A percentile compares a stretch with the other conserved stretches of the same genome.
These are phyloP conservation scores for Microdochium trichocladiopsis DNA, from an alignment of 2,329 filamentous ascomycete species.

Conservation along the genomic window DNA sequence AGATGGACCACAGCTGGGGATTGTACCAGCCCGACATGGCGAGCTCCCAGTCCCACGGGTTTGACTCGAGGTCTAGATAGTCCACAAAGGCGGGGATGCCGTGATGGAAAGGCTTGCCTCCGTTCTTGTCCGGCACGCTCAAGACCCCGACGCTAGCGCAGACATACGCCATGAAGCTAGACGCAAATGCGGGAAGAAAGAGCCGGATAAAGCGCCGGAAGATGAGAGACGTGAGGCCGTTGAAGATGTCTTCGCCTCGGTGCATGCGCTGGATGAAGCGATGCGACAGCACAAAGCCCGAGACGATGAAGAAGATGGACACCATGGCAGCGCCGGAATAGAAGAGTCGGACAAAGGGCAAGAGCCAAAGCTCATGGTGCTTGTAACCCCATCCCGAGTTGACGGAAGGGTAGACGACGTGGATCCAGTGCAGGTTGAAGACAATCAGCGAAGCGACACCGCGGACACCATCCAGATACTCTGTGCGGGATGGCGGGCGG, in stretches of 20 bases:
- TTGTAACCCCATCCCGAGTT: constrained; percentile 26
- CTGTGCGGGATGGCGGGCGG: constrained; percentile 15
- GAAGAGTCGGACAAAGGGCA: constrained; percentile 29
- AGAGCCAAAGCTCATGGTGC: constrained; percentile 20
- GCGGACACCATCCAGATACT: constrained; percentile 31
- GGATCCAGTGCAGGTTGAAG: constrained; percentile 28
- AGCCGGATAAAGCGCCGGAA: constrained; percentile 32
- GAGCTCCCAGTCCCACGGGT: constrained; percentile 19
- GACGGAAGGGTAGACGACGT: constrained; percentile 16
- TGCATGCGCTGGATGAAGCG: constrained; percentile 26
- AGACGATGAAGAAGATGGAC: constrained; percentile 33
- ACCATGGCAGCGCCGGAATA: constrained; percentile 31
- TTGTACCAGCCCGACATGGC: constrained; percentile 22
- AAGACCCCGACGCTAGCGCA: constrained; percentile 16
- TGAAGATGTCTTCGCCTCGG: constrained; percentile 16
- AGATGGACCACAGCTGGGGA: constrained; percentile 24
- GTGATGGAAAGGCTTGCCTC: constrained; percentile 15
- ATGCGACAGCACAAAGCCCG: constrained; percentile 30
- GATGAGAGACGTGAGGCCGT: constrained; percentile 27
- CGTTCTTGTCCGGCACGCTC: constrained; percentile 13
- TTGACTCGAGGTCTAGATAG: constrained; percentile 19
- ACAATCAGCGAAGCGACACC: constrained; percentile 32
- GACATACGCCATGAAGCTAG: constrained; percentile 25
- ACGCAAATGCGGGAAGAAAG: constrained; percentile 29
- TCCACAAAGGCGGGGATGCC: constrained; percentile 15